These are phyloP conservation scores for Cutaneotrichosporon sp. DNA, from an alignment of 1,284 basidiomycete species.

Conservation along the genomic window DNA sequence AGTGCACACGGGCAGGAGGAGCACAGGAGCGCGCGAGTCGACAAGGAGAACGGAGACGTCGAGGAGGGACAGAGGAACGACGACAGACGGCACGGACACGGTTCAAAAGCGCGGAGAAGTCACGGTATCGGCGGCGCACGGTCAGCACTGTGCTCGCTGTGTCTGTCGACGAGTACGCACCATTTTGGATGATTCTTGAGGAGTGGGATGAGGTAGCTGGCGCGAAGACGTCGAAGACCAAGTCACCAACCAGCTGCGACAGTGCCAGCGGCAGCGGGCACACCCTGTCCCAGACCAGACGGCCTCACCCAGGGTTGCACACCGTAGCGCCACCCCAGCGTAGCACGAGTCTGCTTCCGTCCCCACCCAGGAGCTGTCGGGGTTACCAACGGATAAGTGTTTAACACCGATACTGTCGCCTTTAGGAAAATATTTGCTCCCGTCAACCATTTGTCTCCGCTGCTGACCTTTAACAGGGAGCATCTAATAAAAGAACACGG, in stretches of 20 bases:
- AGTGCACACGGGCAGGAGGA: neutral
- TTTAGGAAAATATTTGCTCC: too few species aligned
- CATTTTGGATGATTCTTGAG: slow-evolving; percentile 19
- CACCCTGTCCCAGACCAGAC: neutral
- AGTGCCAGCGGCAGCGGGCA: neutral
- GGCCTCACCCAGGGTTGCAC: neutral
- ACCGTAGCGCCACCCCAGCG: too few species aligned
- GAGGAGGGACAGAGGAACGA: neutral
- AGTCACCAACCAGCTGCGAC: too few species aligned
- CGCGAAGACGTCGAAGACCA: neutral
- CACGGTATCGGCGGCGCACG: slow-evolving; percentile 1
- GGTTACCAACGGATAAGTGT: too few species aligned
- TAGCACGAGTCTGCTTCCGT: neutral
- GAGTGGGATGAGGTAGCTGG: slow-evolving; percentile 9
- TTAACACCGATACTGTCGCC: too few species aligned
- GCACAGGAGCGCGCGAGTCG: neutral
- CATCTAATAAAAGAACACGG: too few species aligned
- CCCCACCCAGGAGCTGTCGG: neutral
- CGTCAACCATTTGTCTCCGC: too few species aligned
- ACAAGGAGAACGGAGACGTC: neutral
- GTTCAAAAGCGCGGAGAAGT: neutral
- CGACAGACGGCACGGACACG: neutral
- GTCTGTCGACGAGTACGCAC: slow-evolving; percentile 7
- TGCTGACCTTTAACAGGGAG: too few species aligned
- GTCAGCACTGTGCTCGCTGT: slow-evolving; percentile 5